These are phyloP conservation scores for Blastobotrys aristatus DNA, from an alignment of 1,139 yeast genomes.

Conservation along the genomic window DNA sequence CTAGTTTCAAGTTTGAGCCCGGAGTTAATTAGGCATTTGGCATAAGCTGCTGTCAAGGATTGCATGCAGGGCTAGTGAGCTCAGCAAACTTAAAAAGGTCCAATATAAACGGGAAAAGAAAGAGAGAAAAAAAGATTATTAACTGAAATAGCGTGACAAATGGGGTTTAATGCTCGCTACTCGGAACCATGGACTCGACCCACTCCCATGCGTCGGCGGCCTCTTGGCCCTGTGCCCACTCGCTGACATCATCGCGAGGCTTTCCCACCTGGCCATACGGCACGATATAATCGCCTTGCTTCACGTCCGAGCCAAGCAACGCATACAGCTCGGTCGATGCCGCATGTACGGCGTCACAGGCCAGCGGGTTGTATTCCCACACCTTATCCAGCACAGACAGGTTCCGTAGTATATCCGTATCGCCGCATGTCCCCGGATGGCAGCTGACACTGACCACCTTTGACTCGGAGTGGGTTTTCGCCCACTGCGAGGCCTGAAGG, in stretches of 20 bases:
- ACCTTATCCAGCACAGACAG: slow-evolving; percentile 14
- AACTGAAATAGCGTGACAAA: no score
- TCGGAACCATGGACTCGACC: no score
- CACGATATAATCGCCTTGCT: slow-evolving; percentile 8
- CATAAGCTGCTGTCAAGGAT: no score
- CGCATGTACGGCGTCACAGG: background rate
- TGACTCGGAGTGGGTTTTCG: slow-evolving; percentile 33
- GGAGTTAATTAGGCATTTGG: no score
- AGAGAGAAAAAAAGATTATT: no score
- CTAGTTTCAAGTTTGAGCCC: no score
- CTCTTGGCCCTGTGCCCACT: background rate
- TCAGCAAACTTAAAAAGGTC: no score
- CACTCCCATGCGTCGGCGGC: background rate
- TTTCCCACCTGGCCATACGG: background rate
- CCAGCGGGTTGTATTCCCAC: slow-evolving; percentile 1
- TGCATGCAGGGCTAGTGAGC: no score
- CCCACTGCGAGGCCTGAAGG: slow-evolving; percentile 43
- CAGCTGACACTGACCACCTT: slow-evolving; percentile 39
- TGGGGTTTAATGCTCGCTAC: no score
- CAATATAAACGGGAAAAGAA: no score
- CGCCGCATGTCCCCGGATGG: slow-evolving; percentile 46
- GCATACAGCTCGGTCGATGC: slow-evolving; percentile 42
- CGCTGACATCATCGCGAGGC: background rate
- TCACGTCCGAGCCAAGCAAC: slow-evolving; percentile 38
- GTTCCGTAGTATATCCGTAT: slow-evolving; percentile 41